Evolutionary conservation across 202 grass and related monocot genomes (phyloP), one percentile per base, ranked within the genome.

Genomic region (Panicum virgatum): DNA sequence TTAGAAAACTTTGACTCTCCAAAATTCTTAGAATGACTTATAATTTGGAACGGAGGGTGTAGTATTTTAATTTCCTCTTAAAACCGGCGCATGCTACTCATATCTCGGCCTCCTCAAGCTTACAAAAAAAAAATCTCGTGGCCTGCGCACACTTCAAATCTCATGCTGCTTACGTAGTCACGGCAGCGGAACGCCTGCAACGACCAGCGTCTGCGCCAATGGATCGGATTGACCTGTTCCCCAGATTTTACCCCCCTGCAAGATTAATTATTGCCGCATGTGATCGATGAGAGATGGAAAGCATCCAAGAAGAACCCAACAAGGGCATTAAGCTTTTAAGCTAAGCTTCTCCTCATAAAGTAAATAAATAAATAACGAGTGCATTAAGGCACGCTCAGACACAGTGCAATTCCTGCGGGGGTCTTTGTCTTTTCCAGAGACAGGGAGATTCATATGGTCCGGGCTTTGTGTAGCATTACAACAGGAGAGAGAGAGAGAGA

Each of bases 391-490:
- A 46, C 13, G 44, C 44, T 34, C 32, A 34, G 32, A 34, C 32
- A 34, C 32, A 34, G 32, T 34, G 32, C 32, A 34, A 34, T 34
- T 34, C 32, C 32, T 34, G 32, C 32, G 32, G 44, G 44, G 22
- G 45, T 80, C 58, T 65, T 34, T 64, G 26, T 73, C 68, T 36
- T 63, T 73, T 0, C 6, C 7, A 53, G 20, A 25, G 58, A 56
- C 68, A 73, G 38, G 34, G 34, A 67, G 64, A 77, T 85, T 71
- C 64, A 72, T 81, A 85, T 57, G 71, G 87, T 81, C 82, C 76
- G 64, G 39, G 47, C 83, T 85, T 85, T 89, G 87, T 66, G 77
- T 36, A 19, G 72, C 87, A 77, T 77, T 69, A 72, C 77, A 72
- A 72, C 57, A 59, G 39, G 47, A 15, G 22, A 23, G 63, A 34